These are phyloP conservation scores for Warburgia ugandensis DNA, from an alignment of 164 flowering plant genomes.

Conservation along the genomic window DNA sequence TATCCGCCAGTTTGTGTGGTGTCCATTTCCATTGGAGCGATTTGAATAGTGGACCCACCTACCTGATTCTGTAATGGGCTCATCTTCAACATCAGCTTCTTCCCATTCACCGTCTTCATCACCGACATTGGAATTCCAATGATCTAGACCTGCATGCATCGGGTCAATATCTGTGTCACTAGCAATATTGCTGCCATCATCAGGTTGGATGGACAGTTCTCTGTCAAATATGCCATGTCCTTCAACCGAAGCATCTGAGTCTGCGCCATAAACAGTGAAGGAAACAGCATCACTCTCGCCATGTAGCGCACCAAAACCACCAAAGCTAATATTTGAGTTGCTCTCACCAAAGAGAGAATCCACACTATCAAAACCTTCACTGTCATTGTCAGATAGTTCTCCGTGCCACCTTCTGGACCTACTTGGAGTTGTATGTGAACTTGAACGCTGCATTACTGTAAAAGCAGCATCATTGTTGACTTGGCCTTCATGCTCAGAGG, in stretches of 20 bases:
- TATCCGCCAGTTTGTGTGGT: not conserved
- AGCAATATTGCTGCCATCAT: constrained; percentile 36
- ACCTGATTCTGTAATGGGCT: constrained; percentile 16
- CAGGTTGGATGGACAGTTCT: constrained; percentile 35
- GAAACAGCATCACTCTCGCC: constrained; percentile 63
- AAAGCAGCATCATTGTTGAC: constrained; percentile 21
- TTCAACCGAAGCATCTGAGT: constrained; percentile 71
- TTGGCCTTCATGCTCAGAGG: constrained; percentile 28
- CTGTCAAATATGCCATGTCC: constrained; percentile 41
- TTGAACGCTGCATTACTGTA: constrained; percentile 27
- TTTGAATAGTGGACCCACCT: constrained; percentile 2
- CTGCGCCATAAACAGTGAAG: constrained; percentile 57
- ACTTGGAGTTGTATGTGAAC: constrained; percentile 56
- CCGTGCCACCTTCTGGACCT: constrained; percentile 71
- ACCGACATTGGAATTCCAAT: constrained; percentile 60
- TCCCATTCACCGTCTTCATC: constrained; percentile 50
- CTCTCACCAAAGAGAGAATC: constrained; percentile 69
- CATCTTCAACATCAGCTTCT: constrained; percentile 34
- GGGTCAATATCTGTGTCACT: constrained; percentile 91
- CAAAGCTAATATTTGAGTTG: constrained; percentile 60
- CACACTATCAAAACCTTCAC: constrained; percentile 48
- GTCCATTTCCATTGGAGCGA: not conserved
- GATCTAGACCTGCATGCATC: constrained; percentile 68
- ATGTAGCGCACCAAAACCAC: constrained; percentile 37
- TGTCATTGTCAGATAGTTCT: constrained; percentile 63